A percentile compares a stretch with the other conserved stretches of the same genome.
Conservation (phyloP, 2,329 filamentous ascomycete species). For the Cladosporium sp. region DNA sequence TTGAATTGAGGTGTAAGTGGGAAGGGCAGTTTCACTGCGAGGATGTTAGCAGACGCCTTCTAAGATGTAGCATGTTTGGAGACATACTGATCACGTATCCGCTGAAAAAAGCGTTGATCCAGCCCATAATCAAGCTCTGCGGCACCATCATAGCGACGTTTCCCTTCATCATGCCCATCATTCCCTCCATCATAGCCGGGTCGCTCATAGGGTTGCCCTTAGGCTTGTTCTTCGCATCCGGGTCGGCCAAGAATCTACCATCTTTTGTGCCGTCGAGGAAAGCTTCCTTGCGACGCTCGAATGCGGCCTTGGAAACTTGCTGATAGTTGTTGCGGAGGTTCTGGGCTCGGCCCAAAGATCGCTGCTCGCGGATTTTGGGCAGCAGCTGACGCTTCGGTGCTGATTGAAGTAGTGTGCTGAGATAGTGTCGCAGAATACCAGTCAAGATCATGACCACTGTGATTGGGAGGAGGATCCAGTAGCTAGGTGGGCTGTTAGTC, state of each 20-base stretch:
- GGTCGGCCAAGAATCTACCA: slow-evolving; percentile 85
- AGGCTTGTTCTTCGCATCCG: slow-evolving; percentile 78
- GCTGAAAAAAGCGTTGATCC: slow-evolving; percentile 99
- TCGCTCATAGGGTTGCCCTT: slow-evolving; percentile 93
- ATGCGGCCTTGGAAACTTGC: slow-evolving; percentile 71
- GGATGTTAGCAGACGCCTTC: slow-evolving; percentile 25
- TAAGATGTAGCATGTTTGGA: neutral
- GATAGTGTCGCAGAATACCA: slow-evolving; percentile 93
- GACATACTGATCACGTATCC: slow-evolving; percentile 89
- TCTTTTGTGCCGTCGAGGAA: slow-evolving; percentile 78
- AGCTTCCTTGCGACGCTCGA: slow-evolving; percentile 74
- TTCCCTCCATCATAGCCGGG: slow-evolving; percentile 95
- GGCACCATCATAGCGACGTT: slow-evolving; percentile 99
- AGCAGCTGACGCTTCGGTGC: slow-evolving; percentile 78
- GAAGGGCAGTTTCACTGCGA: slow-evolving; percentile 86
- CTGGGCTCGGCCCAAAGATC: slow-evolving; percentile 76
- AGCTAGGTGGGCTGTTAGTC: slow-evolving; percentile 52
- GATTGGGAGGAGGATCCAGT: slow-evolving; percentile 98
- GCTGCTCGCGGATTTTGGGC: slow-evolving; percentile 75
- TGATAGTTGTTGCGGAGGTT: slow-evolving; percentile 79
- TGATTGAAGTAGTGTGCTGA: slow-evolving; percentile 81
- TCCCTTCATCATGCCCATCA: slow-evolving; percentile 99
- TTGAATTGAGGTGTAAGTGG: slow-evolving; percentile 98
- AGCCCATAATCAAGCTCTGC: slow-evolving; percentile 98
- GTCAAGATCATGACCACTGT: slow-evolving; percentile 97